Base-by-base conservation (phyloP, 495 filamentous ascomycete genomes). In the Trichoderma virens region DNA sequence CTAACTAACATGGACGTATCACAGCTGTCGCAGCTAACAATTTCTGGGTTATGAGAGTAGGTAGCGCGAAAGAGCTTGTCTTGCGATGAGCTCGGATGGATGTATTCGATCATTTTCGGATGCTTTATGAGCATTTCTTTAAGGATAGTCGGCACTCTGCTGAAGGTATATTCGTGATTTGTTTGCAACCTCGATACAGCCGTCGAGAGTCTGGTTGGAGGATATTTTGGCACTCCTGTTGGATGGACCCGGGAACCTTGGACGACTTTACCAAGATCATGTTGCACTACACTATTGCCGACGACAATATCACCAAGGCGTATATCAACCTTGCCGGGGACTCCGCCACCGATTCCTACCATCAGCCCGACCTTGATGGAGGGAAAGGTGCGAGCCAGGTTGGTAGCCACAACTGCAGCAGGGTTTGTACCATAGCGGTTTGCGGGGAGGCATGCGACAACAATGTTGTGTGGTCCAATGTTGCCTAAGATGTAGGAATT, bases 261-360 rank as follows among this genome's bases (percentile, higher is more conserved):
- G 28, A 60, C 34, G 11, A 60, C 18, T 16, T 60, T 60, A n/a
- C 59, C 59, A 5, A 60, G 13, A 16, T 60, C 59, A 14, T 31
- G 34, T 23, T 60, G 59, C 59, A 60, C 34, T 2, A 60, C 28
- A 23, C 59, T 62, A 32, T 61, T 67, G 66, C 71, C 71, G n/a
- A 76, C 69, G 27, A 76, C 71, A 51, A 76, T 62, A 70, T 76
- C 73, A 61, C 74, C 74, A 64, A 75, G 71, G 54, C 67, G 70
- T 65, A 70, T 68, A 68, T 76, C 73, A 6, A n/a, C 8, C 43
- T 43, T 18, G 34, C 62, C 23, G 54, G 67, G 67, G 43, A 32
- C 66, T 3, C 67, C 67, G 20, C 67, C 67, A n/a, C 67, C 67
- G 16, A 69, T 63, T 20, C 67, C 67, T 23, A 69, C 67, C 67